Conservation (phyloP, 148 eudicot species). For the Heliosperma pusillum region DNA sequence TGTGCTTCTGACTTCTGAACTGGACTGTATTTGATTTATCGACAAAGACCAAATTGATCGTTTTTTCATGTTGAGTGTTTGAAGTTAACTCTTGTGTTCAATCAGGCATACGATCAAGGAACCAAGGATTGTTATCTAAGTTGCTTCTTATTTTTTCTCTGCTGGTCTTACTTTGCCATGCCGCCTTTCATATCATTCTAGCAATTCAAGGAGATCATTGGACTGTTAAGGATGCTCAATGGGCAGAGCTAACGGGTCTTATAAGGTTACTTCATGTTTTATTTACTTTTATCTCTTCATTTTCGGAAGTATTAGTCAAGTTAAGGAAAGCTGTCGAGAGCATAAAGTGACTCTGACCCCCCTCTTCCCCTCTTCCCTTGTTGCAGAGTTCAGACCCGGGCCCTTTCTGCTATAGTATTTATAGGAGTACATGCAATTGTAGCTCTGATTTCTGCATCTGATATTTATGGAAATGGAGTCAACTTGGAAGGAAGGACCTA, state of each 20-base stretch:
- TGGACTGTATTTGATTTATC: conserved; percentile 1
- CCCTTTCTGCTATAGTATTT: conserved; percentile 27
- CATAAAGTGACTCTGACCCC: background rate
- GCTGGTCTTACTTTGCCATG: conserved; percentile 34
- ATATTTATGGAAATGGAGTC: conserved; percentile 26
- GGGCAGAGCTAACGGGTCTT: conserved; percentile 38
- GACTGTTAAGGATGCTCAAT: conserved; percentile 26
- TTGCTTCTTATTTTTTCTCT: conserved; percentile 30
- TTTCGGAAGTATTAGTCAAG: background rate
- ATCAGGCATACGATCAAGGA: conserved; percentile 30
- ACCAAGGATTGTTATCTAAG: conserved; percentile 26
- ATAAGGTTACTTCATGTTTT: conserved; percentile 21
- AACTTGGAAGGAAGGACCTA: conserved; percentile 10
- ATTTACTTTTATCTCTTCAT: conserved; percentile 1
- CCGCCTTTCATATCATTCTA: conserved; percentile 25
- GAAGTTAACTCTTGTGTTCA: background rate
- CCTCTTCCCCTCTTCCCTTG: background rate
- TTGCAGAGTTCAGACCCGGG: conserved; percentile 26
- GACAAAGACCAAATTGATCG: background rate
- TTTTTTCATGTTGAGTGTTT: background rate
- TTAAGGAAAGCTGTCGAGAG: background rate
- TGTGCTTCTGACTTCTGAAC: background rate
- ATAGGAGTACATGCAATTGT: conserved; percentile 29
- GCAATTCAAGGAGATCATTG: conserved; percentile 30
- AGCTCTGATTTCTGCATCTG: conserved; percentile 31